phyloP scores from a whole-genome alignment of 1,284 basidiomycete genomes.

The Fomitopsis betulina region DNA sequence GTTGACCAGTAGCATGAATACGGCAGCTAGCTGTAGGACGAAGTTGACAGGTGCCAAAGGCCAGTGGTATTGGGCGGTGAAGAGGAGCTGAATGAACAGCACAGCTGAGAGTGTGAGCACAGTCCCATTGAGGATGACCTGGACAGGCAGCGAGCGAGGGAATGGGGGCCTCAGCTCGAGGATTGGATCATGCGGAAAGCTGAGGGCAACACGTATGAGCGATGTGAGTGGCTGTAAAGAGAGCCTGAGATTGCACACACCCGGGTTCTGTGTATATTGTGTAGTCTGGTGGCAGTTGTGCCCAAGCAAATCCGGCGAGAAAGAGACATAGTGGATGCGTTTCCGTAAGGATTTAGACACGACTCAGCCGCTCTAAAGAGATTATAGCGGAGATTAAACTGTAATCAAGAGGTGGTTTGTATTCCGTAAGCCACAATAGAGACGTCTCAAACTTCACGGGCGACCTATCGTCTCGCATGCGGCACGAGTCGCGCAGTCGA shows the following conservation, averaged over 20 bases:
- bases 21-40: constrained; percentile 81
- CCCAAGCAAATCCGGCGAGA: neutral
- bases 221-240: neutral
- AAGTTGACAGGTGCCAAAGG: constrained; percentile 92
- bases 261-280: neutral
- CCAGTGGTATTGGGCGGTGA: constrained; percentile 97
- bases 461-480: too few relatives aligned
- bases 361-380: too few relatives aligned
- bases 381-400: too few relatives aligned
- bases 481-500: too few relatives aligned
- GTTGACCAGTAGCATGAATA: constrained; percentile 74
- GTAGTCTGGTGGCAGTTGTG: neutral
- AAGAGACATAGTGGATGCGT: neutral
- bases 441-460: too few relatives aligned
- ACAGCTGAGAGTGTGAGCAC: constrained; percentile 84
- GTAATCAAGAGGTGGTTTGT: too few relatives aligned
- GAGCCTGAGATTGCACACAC: neutral
- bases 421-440: too few relatives aligned
- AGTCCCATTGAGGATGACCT: constrained; percentile 86
- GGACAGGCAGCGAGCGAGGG: constrained; percentile 85
- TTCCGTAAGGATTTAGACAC: too few relatives aligned
- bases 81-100: constrained; percentile 87
- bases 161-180: constrained; percentile 72
- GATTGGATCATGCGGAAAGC: constrained; percentile 59
- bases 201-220: neutral